phyloP scores from a whole-genome alignment of 169 alveolate genomes.

The Babesia bigemina region DNA sequence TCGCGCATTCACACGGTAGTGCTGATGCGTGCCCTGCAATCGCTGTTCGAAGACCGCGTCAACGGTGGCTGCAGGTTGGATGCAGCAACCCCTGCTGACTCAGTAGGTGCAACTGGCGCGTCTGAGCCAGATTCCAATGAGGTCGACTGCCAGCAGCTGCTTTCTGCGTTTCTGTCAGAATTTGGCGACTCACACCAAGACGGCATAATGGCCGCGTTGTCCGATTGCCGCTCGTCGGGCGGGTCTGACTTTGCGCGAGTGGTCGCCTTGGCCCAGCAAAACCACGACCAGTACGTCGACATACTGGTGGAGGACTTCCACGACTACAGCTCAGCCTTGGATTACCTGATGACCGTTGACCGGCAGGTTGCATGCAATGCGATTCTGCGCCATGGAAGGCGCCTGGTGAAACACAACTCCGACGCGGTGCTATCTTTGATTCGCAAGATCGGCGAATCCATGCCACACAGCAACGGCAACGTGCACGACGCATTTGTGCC shows the following conservation, averaged over 20 bases:
- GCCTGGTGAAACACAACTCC: slow-evolving; percentile 38
- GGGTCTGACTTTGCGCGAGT: slow-evolving; percentile 59
- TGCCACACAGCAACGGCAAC: slow-evolving; percentile 22
- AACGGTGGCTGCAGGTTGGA: neutral
- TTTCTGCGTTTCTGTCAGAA: slow-evolving; percentile 27
- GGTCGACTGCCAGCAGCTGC: slow-evolving; percentile 13
- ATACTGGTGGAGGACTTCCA: slow-evolving; percentile 62
- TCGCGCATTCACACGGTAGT: slow-evolving; percentile 44
- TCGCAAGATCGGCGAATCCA: slow-evolving; percentile 11
- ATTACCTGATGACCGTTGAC: slow-evolving; percentile 19
- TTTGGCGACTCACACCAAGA: slow-evolving; percentile 59
- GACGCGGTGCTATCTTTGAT: slow-evolving; percentile 23
- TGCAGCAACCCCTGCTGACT: neutral
- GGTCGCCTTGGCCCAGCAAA: slow-evolving; percentile 50
- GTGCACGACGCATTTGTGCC: slow-evolving; percentile 45
- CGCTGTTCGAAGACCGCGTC: slow-evolving; percentile 20
- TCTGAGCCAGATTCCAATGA: neutral
- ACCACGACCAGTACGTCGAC: slow-evolving; percentile 54
- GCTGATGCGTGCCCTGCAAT: slow-evolving; percentile 52
- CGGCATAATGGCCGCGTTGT: slow-evolving; percentile 46
- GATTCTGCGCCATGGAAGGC: slow-evolving; percentile 43
- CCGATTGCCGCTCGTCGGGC: slow-evolving; percentile 50
- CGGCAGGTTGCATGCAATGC: slow-evolving; percentile 36
- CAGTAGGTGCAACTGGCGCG: neutral
- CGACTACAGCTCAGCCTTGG: slow-evolving; percentile 47